Percentiles rank a stretch among this genome's conserved stretches.
phyloP scores from a whole-genome alignment of 495 filamentous ascomycete species.

The Neurospora hispaniola region DNA sequence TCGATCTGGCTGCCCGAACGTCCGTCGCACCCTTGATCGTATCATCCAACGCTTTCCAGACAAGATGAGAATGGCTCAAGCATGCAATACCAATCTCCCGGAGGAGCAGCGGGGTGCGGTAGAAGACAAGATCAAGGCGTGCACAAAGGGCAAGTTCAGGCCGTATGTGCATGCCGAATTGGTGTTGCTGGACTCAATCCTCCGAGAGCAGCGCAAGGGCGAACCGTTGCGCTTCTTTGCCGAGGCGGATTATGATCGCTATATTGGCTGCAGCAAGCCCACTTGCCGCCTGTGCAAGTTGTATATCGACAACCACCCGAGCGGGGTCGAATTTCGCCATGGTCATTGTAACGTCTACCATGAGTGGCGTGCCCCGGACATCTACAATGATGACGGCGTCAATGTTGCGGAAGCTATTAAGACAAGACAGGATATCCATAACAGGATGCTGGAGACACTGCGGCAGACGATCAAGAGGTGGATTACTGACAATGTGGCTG shows the following conservation, averaged over 20 bases:
- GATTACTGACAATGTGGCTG: neutral
- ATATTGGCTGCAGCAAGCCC: constrained; percentile 32
- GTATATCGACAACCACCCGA: constrained; percentile 20
- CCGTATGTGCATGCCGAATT: constrained; percentile 28
- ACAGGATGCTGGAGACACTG: constrained; percentile 5
- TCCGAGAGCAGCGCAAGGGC: constrained; percentile 4
- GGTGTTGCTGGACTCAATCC: constrained; percentile 19
- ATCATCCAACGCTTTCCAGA: constrained; percentile 9
- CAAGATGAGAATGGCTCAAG: neutral
- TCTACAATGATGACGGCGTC: neutral
- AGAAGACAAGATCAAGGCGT: neutral
- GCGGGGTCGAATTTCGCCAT: constrained; percentile 13
- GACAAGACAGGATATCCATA: neutral
- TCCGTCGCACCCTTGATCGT: neutral
- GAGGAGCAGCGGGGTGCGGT: neutral
- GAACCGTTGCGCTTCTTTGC: constrained; percentile 17
- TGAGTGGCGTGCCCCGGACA: constrained; percentile 24
- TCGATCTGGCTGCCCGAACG: neutral
- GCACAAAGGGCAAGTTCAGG: neutral
- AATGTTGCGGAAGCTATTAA: neutral
- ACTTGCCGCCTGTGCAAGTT: constrained; percentile 26
- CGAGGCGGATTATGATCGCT: constrained; percentile 15
- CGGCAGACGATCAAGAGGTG: constrained; percentile 5
- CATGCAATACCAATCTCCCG: neutral
- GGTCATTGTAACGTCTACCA: constrained; percentile 26